Base-by-base conservation (phyloP, 2,329 filamentous ascomycete genomes). In the Colletotrichum sp. region DNA sequence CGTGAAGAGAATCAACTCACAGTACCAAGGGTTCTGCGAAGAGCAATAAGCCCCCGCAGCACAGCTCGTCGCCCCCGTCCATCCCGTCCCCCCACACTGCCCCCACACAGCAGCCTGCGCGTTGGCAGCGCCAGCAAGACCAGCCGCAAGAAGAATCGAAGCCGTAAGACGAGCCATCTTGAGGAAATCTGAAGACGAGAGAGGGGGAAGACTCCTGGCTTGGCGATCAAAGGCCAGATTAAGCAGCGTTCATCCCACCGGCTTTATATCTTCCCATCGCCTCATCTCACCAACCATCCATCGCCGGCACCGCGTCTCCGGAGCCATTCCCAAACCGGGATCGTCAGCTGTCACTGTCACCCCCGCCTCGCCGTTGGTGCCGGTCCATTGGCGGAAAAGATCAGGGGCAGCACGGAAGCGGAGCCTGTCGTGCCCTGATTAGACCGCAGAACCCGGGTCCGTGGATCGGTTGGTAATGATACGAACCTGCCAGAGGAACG, bases 31-130 rank as follows among this genome's bases (percentile, higher is more conserved):
- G 76, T 86, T 86, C 69, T 66, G 51, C 24, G 54, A 65, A 13
- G 70, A 78, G 77, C 86, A 87, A 2, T 77, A 78, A 38, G 84
- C 85, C 5, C 86, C 86, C 12, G 82, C 80, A 15, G 84, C 79
- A 54, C 86, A 87, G 1, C 80, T 82, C 4, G 81, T 86, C 4
- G 78, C 33, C 3, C 86, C 86, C 8, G 76, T 76, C 78, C 79
- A 87, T 34, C 74, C 76, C 7, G 76, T 78, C 18, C 86, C 86
- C 47, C 86, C 86, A 51, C 86, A 87, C 76, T 87, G 86, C 2
- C 73, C 81, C 74, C 75, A 79, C 57, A 76, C 55, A 13, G 66
- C 55, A 38, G 55, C 71, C 62, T 74, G 70, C 31, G 75, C 76
- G 43, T 47, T 59, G 16, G 58, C 72, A 15, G 55, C 33, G 15